Base-by-base conservation (phyloP, 2,329 filamentous ascomycete genomes). In the Clathrospora elynae region DNA sequence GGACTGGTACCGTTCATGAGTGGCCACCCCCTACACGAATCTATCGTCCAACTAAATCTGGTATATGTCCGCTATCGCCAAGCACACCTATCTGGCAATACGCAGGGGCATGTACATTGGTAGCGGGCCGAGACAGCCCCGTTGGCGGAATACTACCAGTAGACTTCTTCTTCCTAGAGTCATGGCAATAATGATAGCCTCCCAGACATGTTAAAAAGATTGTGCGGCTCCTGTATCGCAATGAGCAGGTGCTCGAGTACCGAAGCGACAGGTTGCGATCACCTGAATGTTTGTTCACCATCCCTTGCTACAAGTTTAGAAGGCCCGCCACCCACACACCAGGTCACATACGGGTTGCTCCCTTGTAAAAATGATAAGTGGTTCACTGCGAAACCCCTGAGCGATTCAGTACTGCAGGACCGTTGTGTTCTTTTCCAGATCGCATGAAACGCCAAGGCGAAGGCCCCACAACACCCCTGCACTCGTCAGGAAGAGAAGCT, bases 391-490 rank as follows among this genome's bases (percentile, higher is more conserved):
- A n/a, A n/a, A n/a, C n/a, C n/a, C n/a, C n/a, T n/a, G n/a, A n/a
- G n/a, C n/a, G 23, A 23, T 23, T 28, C 29, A 13, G 29, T 22
- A 20, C 26, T 30, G 26, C 26, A 12, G 7, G 14, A 12, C 26
- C 23, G 16, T 35, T 31, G 39, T 11, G 28, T 35, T 24, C 25
- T 9, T 41, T n/a, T 35, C 26, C 31, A 35, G 24, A 31, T 24
- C 28, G 36, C 37, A 31, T 46, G 42, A 46, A 46, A 46, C 42
- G 42, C 42, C 42, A 46, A 46, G 42, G 13, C 37, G 6, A 26
- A 25, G 9, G 19, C 31, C 36, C 19, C 37, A 36, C 13, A 22
- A 6, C 12, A 46, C 23, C 42, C 42, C 37, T 46, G 42, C 14
- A 28, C 28, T 22, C 38, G 42, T 46, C 42, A 46, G 37, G 42